phyloP scores from a whole-genome alignment of 2,329 filamentous ascomycete species.

The Pezicula carpinea region DNA sequence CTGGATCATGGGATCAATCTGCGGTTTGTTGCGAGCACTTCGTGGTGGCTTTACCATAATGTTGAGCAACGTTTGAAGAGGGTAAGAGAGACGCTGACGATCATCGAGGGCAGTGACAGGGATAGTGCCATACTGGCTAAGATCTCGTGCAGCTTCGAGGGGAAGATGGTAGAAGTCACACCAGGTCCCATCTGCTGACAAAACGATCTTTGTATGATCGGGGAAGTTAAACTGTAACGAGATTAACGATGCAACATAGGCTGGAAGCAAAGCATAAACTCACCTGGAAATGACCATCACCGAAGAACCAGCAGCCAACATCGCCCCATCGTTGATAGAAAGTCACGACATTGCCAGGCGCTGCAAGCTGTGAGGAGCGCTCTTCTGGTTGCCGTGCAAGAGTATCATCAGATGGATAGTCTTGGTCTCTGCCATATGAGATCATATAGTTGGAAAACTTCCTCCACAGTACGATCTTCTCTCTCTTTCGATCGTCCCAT shows the following conservation, averaged over 20 bases:
- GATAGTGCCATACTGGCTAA: conserved; percentile 62
- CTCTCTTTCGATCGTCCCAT: conserved; percentile 61
- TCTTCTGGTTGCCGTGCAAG: conserved; percentile 21
- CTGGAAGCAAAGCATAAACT: conserved; percentile 12
- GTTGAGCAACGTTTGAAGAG: conserved; percentile 69
- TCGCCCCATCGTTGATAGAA: conserved; percentile 81
- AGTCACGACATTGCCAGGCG: conserved; percentile 56
- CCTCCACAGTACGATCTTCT: conserved; percentile 65
- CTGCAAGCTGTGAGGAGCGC: conserved; percentile 31
- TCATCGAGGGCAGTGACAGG: conserved; percentile 66
- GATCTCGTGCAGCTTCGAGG: conserved; percentile 61
- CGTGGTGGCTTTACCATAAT: conserved; percentile 46
- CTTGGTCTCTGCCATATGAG: conserved; percentile 68
- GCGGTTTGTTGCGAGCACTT: conserved; percentile 50
- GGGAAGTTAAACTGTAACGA: conserved; percentile 71
- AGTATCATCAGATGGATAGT: conserved; percentile 43
- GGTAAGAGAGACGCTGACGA: conserved; percentile 67
- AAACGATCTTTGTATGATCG: conserved; percentile 79
- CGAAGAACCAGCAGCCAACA: conserved; percentile 77
- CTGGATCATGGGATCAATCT: conserved; percentile 56
- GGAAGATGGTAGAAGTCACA: conserved; percentile 76
- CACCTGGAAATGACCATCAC: conserved; percentile 74
- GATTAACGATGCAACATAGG: conserved; percentile 11
- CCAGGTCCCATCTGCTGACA: conserved; percentile 69
- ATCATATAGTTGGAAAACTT: conserved; percentile 74